Percentiles rank a stretch among this genome's conserved stretches.
Conservation (phyloP, 306 rosid genomes). For the Gastrolobium villosum region DNA sequence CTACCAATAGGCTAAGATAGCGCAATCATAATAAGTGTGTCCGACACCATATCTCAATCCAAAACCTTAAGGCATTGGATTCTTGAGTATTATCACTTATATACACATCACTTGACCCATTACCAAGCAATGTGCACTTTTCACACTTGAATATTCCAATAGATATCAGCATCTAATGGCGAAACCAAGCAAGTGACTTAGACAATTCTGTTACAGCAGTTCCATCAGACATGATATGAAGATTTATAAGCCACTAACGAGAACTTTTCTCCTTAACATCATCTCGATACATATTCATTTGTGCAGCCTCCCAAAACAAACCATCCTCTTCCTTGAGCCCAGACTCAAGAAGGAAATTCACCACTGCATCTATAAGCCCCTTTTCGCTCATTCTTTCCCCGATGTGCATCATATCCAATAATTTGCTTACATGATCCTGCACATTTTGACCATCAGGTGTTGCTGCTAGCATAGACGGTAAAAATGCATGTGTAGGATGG, state of each 20-base stretch:
- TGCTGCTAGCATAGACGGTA: constrained; percentile 82
- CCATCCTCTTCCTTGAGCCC: constrained; percentile 99
- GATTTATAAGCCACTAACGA: constrained; percentile 93
- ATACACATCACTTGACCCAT: no score
- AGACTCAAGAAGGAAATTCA: constrained; percentile 92
- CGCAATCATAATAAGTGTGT: no score
- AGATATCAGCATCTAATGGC: constrained; percentile 74
- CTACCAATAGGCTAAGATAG: no score
- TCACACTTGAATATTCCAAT: no score
- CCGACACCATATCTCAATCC: no score
- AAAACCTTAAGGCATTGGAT: no score
- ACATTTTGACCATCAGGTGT: constrained; percentile 94
- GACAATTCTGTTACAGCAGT: constrained; percentile 92
- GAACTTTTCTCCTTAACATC: constrained; percentile 85
- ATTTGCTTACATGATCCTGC: constrained; percentile 74
- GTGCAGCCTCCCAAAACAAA: constrained; percentile 94
- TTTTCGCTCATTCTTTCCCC: constrained; percentile 96
- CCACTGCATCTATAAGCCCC: constrained; percentile 97
- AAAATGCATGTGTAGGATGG: constrained; percentile 91
- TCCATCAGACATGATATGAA: constrained; percentile 97
- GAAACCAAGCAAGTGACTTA: constrained; percentile 91
- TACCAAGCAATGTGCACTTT: no score
- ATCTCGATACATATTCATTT: constrained; percentile 86
- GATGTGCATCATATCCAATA: constrained; percentile 87
- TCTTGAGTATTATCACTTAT: no score